Percentiles rank a stretch among this genome's conserved stretches.
Evolutionary conservation across 495 filamentous ascomycete species (phyloP).

Genomic region (Aspergillus taichungensis): DNA sequence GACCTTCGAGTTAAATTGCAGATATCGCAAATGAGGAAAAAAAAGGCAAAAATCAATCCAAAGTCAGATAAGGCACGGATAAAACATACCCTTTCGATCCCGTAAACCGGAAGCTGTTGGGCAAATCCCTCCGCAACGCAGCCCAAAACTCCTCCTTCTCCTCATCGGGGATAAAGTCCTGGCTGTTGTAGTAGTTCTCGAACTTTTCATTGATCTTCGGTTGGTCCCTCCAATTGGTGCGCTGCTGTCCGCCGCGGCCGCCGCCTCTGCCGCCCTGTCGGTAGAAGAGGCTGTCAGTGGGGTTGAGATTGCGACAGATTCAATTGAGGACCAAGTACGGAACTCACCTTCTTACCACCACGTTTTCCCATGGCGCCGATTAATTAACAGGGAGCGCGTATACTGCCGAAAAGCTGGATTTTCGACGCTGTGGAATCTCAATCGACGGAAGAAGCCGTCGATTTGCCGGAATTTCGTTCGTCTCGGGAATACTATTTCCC

Average conservation of each 20-base stretch:
- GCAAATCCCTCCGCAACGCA: slow-evolving; percentile 68
- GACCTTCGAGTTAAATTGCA: background rate
- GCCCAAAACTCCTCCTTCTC: slow-evolving; percentile 77
- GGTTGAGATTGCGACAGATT: background rate
- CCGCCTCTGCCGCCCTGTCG: slow-evolving; percentile 27
- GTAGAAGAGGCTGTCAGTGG: background rate
- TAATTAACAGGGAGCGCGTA: too few relatives aligned
- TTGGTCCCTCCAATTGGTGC: slow-evolving; percentile 46
- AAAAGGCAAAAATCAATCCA: background rate
- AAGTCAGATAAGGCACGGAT: too few relatives aligned
- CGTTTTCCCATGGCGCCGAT: background rate
- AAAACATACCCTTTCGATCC: slow-evolving; percentile 69
- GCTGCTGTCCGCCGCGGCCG: slow-evolving; percentile 20
- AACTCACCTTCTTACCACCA: background rate
- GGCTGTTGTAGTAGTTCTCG: slow-evolving; percentile 73
- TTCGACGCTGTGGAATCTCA: too few relatives aligned
- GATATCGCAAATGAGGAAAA: background rate
- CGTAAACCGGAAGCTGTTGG: slow-evolving; percentile 93
- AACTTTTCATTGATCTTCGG: slow-evolving; percentile 65
- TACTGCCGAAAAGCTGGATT: too few relatives aligned
- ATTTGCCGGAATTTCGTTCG: too few relatives aligned
- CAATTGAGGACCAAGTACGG: background rate
- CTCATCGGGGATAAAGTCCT: slow-evolving; percentile 60
- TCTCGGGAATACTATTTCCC: too few relatives aligned
- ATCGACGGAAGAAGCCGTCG: too few relatives aligned